Percentiles rank a stretch among this genome's conserved stretches.
phyloP scores from a whole-genome alignment of 257 asterid species.

The Haberlea rhodopensis region DNA sequence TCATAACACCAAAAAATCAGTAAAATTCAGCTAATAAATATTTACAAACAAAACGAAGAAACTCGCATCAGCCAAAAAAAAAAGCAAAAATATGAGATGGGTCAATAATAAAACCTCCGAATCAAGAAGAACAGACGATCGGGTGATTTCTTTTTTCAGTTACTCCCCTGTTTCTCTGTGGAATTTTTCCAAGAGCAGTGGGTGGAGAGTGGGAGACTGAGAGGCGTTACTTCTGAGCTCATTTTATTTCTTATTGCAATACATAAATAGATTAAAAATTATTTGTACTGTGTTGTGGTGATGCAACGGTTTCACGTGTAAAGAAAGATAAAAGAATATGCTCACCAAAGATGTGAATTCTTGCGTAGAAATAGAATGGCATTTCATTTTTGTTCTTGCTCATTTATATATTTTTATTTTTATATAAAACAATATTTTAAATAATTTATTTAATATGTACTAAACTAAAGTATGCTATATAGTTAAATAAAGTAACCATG shows the following conservation, averaged over 20 bases:
- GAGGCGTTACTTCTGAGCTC: conserved; percentile 28
- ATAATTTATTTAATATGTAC: too few species aligned
- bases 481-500: too few species aligned
- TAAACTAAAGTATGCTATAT: too few species aligned
- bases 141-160: conserved; percentile 14
- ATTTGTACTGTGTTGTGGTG: background rate
- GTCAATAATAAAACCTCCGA: conserved; percentile 28
- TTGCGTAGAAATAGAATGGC: too few species aligned
- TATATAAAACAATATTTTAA: too few species aligned
- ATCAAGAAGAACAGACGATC: conserved; percentile 30
- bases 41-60: conserved; percentile 2
- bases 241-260: conserved; percentile 9
- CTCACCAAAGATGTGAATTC: conserved; percentile 22
- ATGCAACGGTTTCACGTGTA: conserved; percentile 26
- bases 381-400: too few species aligned
- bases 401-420: too few species aligned
- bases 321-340: conserved; percentile 18
- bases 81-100: conserved; percentile 16
- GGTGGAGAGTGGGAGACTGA: conserved; percentile 36
- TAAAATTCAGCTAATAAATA: conserved; percentile 14
- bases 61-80: conserved; percentile 1
- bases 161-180: background rate
- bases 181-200: conserved; percentile 28
- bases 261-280: too few species aligned
- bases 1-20: background rate